Conservation (phyloP, 306 rosid species). For the Pterocarpus macrocarpus region DNA sequence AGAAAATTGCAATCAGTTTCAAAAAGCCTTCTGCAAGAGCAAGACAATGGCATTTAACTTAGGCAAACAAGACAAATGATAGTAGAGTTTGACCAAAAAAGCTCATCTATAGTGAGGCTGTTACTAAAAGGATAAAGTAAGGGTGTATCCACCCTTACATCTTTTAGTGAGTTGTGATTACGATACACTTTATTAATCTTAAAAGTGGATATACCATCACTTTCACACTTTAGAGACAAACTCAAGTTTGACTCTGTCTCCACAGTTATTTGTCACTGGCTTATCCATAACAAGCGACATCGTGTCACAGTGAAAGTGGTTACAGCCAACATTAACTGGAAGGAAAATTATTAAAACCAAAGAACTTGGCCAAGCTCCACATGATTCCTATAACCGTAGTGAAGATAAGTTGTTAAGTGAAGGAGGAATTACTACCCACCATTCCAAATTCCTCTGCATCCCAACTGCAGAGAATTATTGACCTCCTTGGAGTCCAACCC, state of each 20-base stretch:
- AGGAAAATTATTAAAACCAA: conserved; percentile 12
- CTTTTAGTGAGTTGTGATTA: too few relatives aligned
- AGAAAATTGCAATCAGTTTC: neutral
- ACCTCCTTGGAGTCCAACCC: conserved; percentile 90
- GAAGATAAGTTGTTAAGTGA: conserved; percentile 8
- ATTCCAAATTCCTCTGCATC: conserved; percentile 69
- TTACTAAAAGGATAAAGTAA: too few relatives aligned
- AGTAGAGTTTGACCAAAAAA: too few relatives aligned
- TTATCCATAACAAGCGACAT: conserved; percentile 12
- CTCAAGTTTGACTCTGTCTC: neutral
- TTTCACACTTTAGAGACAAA: too few relatives aligned
- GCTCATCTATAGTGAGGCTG: too few relatives aligned
- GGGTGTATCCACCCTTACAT: too few relatives aligned
- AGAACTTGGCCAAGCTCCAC: neutral
- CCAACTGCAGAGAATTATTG: conserved; percentile 65
- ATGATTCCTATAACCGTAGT: neutral
- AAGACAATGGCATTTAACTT: conserved; percentile 2
- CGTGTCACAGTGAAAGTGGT: neutral
- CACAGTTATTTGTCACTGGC: conserved; percentile 11
- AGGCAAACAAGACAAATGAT: neutral
- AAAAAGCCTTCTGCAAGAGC: neutral
- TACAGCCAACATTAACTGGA: neutral
- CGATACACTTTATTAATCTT: too few relatives aligned
- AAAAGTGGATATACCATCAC: too few relatives aligned
- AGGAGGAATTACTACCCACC: conserved; percentile 50